Evolutionary conservation across 1,139 yeast genomes (phyloP).

Genomic region (Suhomyces bokatorum): DNA sequence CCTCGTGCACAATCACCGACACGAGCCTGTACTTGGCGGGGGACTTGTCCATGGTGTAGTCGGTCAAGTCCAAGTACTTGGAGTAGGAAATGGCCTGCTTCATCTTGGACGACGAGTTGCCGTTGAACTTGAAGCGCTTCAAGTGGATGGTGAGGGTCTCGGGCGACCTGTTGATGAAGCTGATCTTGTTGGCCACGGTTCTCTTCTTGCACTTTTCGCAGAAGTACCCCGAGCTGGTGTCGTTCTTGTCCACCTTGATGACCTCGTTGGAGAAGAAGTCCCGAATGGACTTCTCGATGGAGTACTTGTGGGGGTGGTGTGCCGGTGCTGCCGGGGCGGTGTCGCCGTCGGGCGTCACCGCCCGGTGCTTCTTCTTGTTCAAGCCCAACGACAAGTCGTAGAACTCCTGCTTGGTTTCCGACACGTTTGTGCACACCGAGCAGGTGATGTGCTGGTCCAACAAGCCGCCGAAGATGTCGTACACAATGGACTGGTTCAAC

Average conservation of each 20-base stretch:
- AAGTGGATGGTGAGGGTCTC: conserved; percentile 85
- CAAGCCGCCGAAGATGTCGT: conserved; percentile 92
- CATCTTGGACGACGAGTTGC: conserved; percentile 73
- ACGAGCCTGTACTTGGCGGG: conserved; percentile 70
- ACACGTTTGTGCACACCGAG: conserved; percentile 71
- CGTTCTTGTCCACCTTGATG: conserved; percentile 64
- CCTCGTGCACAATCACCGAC: conserved; percentile 93
- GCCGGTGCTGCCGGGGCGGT: conserved; percentile 7
- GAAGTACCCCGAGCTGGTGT: conserved; percentile 65
- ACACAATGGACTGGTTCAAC: conserved; percentile 75
- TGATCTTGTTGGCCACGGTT: conserved; percentile 75
- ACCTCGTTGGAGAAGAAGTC: conserved; percentile 83
- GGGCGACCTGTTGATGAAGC: conserved; percentile 78
- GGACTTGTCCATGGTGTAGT: conserved; percentile 49
- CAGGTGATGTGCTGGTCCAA: conserved; percentile 84
- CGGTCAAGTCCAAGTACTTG: conserved; percentile 68
- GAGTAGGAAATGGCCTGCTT: conserved; percentile 85
- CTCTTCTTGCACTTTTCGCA: conserved; percentile 84
- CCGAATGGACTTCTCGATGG: conserved; percentile 69
- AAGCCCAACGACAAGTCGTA: conserved; percentile 84
- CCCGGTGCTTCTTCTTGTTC: conserved; percentile 44
- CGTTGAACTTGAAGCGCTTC: conserved; percentile 87
- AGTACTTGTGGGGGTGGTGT: conserved; percentile 40
- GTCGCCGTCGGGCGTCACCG: conserved; percentile 3
- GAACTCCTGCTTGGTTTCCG: conserved; percentile 91